These are phyloP conservation scores for Candida pseudofarinosa DNA, from an alignment of 805 yeast genomes.

Conservation along the genomic window DNA sequence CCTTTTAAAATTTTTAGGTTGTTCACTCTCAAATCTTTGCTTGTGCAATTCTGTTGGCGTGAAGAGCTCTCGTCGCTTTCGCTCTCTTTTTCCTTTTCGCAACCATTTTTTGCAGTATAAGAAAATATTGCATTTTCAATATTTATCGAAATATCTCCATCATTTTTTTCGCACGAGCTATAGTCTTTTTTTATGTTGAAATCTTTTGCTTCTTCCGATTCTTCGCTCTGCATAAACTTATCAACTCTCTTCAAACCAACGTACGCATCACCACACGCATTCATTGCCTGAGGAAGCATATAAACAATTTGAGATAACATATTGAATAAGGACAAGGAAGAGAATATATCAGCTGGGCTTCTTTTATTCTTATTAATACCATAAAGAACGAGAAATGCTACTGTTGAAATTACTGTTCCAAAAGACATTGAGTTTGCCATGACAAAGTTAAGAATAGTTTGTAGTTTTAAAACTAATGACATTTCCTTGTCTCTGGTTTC, in stretches of 20 bases:
- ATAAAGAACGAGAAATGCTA: conserved; percentile 63
- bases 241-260: conserved; percentile 55
- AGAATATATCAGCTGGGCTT: conserved; percentile 64
- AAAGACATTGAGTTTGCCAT: conserved; percentile 56
- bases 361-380: conserved; percentile 45
- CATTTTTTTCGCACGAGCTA: conserved; percentile 15
- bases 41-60: conserved; percentile 38
- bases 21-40: conserved; percentile 15
- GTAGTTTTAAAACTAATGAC: conserved; percentile 45
- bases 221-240: conserved; percentile 45
- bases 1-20: conserved; percentile 51
- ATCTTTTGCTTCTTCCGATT: conserved; percentile 19
- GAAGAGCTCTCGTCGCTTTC: conserved; percentile 41
- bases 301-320: conserved; percentile 56
- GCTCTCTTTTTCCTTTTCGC: conserved; percentile 10
- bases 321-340: conserved; percentile 59
- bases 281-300: conserved; percentile 55
- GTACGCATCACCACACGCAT: conserved; percentile 53
- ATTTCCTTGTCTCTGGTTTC: conserved; percentile 58
- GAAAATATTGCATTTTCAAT: conserved; percentile 50
- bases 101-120: conserved; percentile 30
- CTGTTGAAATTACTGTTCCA: conserved; percentile 48
- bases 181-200: conserved; percentile 13
- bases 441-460: conserved; percentile 42
- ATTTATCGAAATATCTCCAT: conserved; percentile 34